phyloP scores from a whole-genome alignment of 176 grass and related monocot species.

The Carex myosuroides region DNA sequence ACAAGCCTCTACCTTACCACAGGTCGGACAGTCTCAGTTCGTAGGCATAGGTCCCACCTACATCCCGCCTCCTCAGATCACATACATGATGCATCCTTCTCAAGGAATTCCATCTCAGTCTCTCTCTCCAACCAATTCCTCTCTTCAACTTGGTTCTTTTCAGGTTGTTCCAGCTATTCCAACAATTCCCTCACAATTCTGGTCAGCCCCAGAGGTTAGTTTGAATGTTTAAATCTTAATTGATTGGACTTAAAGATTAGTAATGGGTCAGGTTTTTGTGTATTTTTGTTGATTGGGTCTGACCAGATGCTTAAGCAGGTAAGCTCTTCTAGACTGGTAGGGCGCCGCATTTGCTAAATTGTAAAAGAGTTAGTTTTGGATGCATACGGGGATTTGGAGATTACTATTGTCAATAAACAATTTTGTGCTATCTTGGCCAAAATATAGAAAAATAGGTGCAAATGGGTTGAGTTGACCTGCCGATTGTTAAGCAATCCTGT shows the following conservation, averaged over 20 bases:
- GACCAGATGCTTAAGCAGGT: not conserved
- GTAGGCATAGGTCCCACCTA: slow-evolving; percentile 18
- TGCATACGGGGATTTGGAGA: not conserved
- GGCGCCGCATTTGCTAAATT: not conserved
- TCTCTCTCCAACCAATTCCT: slow-evolving; percentile 19
- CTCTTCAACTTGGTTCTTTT: slow-evolving; percentile 19
- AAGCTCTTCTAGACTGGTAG: not conserved
- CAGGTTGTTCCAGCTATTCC: slow-evolving; percentile 18
- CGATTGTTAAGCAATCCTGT: not conserved
- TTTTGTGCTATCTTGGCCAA: not conserved
- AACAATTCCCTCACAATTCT: slow-evolving; percentile 13
- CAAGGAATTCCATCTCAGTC: slow-evolving; percentile 18
- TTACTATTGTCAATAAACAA: not conserved
- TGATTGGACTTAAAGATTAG: not conserved
- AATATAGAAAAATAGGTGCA: not conserved
- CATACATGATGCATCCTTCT: slow-evolving; percentile 24
- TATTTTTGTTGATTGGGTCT: not conserved
- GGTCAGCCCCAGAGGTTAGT: slow-evolving; percentile 11
- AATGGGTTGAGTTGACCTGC: not conserved
- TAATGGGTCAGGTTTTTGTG: not conserved
- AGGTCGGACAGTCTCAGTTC: not conserved
- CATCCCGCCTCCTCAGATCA: slow-evolving; percentile 16
- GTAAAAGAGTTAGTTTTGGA: not conserved
- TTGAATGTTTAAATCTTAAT: not conserved
- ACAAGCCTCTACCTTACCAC: slow-evolving; percentile 8